phyloP scores from a whole-genome alignment of 257 asterid genomes.

The Plantago ovata region DNA sequence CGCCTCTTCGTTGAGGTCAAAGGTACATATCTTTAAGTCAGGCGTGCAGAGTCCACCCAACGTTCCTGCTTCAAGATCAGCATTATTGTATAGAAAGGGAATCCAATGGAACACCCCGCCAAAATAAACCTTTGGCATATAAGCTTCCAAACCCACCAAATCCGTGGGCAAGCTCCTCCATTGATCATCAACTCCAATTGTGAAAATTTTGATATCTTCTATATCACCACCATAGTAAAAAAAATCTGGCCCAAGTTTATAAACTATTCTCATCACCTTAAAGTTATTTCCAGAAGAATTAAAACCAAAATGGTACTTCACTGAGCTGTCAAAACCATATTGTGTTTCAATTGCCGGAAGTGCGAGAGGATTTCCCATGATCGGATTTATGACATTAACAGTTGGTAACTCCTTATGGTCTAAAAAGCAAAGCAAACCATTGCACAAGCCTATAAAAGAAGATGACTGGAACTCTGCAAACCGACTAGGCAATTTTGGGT shows the following conservation, averaged over 20 bases:
- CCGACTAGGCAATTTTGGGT: not conserved
- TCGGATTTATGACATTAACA: constrained; percentile 1
- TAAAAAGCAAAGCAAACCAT: not conserved
- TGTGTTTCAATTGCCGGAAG: not conserved
- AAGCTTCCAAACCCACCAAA: not conserved
- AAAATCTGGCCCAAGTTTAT: too few species aligned
- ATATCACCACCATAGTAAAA: not conserved
- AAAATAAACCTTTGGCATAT: not conserved
- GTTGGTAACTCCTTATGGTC: not conserved
- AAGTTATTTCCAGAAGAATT: not conserved
- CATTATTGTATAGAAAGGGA: not conserved
- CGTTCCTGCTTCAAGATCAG: not conserved
- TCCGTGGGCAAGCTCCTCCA: constrained; percentile 11
- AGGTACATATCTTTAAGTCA: constrained; percentile 4
- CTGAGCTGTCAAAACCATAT: not conserved
- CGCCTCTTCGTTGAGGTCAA: constrained; percentile 10
- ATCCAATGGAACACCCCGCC: constrained; percentile 18
- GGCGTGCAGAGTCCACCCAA: not conserved
- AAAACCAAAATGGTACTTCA: not conserved
- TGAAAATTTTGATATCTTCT: constrained; percentile 5
- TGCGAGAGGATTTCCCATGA: constrained; percentile 8
- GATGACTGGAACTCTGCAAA: not conserved
- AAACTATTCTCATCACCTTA: constrained; percentile 7
- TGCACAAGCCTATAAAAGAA: not conserved
- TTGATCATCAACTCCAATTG: constrained; percentile 15